phyloP scores from a whole-genome alignment of 176 grass and related monocot genomes.

The Rhynchospora pubera region DNA sequence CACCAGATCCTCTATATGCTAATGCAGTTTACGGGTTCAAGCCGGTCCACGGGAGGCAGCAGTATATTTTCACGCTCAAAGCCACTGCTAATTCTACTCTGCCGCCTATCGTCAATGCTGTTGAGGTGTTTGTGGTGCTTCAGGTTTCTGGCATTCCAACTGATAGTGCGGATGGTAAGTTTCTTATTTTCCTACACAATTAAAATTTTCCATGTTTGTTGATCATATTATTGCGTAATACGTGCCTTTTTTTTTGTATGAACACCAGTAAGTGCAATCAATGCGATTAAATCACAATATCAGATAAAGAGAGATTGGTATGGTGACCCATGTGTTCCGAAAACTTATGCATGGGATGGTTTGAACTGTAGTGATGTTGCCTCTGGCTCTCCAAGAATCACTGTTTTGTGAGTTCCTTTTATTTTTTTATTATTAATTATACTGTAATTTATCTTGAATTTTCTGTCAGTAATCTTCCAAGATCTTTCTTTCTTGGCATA shows the following conservation, averaged over 20 bases:
- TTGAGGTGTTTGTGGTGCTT: conserved; percentile 39
- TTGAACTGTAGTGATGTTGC: conserved; percentile 24
- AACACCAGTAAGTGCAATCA: neutral
- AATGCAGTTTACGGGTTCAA: conserved; percentile 15
- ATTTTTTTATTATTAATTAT: neutral
- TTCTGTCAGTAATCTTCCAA: neutral
- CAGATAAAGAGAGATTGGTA: neutral
- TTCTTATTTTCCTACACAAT: neutral
- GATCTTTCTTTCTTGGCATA: too few species aligned
- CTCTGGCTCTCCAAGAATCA: conserved; percentile 30
- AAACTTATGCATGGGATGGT: neutral
- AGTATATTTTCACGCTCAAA: conserved; percentile 28
- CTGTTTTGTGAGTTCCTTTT: conserved; percentile 30
- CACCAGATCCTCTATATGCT: neutral
- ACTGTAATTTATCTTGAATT: neutral
- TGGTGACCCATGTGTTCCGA: neutral
- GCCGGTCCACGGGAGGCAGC: neutral
- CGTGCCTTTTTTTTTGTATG: neutral
- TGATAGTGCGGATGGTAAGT: conserved; percentile 38
- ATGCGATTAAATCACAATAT: conserved; percentile 8
- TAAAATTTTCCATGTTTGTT: neutral
- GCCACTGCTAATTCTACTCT: conserved; percentile 32
- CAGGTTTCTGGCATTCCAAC: conserved; percentile 16
- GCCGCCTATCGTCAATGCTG: conserved; percentile 49
- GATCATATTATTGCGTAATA: neutral